Evolutionary conservation across 78 protist genomes (phyloP), one percentile per base, ranked within the genome.

Genomic region (Cavenderia fasciculata): DNA sequence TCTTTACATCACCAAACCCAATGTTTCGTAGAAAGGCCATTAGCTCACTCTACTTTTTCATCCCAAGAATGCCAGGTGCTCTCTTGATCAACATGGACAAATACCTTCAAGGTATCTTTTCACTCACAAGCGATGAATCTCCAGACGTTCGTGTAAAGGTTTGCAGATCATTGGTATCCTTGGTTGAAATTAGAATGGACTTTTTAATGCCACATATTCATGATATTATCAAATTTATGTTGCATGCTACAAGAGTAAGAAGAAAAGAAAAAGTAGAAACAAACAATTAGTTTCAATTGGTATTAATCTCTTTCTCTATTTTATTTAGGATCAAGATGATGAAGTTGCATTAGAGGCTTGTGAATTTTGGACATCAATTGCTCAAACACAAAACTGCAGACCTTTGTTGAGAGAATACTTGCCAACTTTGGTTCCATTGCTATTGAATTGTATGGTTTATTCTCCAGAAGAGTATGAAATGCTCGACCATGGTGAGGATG

Each of bases 361-460:
- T 71, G 97, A 95, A 71, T 95, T 95, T 57, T 95, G 97, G 97
- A 52, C 91, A 1, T 40, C 96, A 0, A n/a, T 95, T 41, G 56
- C 95, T 41, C 84, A 84, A 31, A 49, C 94, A 0, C 38, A 57
- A 29, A 41, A 52, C 5, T 59, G 92, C 54, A 47, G 44, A 52
- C 54, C n/a, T n/a, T 29, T 72, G 33, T 38, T 77, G 5, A 51
- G 11, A 47, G 85, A 63, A 33, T 71, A 63, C 62, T 71, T 88
- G 27, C 82, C 94, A 62, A 36, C 59, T 19, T 41, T 86, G 8
- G 27, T 72, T 23, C 95, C 95, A 29, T 62, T 95, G 46, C 49
- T 95, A 59, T 82, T 95, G 31, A 52, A 86, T 52, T 59, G 86
- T 51, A 95, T 95, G 97, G 95, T 88, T 29, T 95, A 93, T 54